Base-by-base conservation (phyloP, 2,329 filamentous ascomycete species). In the Apiospora koreana region DNA sequence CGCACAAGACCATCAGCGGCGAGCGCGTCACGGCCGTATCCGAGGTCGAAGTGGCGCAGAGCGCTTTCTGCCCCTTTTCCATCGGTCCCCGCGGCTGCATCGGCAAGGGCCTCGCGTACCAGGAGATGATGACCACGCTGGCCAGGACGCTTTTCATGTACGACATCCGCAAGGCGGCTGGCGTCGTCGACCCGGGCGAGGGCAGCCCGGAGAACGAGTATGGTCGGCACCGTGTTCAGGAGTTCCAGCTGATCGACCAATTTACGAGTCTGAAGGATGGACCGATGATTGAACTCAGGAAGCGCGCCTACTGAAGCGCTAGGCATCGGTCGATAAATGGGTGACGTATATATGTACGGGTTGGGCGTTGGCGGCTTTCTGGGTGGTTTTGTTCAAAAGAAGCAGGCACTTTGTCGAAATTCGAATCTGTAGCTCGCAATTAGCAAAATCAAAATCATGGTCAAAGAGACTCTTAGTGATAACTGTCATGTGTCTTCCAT, bases 211-310 rank as follows among this genome's bases (percentile, higher is more conserved):
- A 81, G 41, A 76, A 83, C 9, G 87, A 86, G 76, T 86, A 82
- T 81, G 89, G 89, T 0, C 83, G 89, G 64, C 84, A 89, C 69
- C 83, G 86, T 65, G 77, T 76, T 23, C 81, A 77, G 1, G 92
- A 94, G 83, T 93, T 91, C 79, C 92, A 93, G 83, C 82, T 94
- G 70, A 81, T 86, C 68, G 92, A 94, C 78, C 91, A 88, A 23
- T 94, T 94, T 80, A 93, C 92, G 42, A 92, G 91, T 75, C 83
- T 87, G 75, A 94, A 94, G 83, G 86, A 92, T 76, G 92, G 92
- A 0, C 89, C 91, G 0, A 85, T 92, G 81, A 83, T 94, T 70
- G 88, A 93, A 81, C 91, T 92, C 75, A 78, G 82, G 75, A 81
- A 73, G 70, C 70, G 77, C 23, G 54, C 69, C 28, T n/a, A n/a